Evolutionary conservation across 2,329 filamentous ascomycete species (phyloP).

Genomic region (Alternaria brassicae): DNA sequence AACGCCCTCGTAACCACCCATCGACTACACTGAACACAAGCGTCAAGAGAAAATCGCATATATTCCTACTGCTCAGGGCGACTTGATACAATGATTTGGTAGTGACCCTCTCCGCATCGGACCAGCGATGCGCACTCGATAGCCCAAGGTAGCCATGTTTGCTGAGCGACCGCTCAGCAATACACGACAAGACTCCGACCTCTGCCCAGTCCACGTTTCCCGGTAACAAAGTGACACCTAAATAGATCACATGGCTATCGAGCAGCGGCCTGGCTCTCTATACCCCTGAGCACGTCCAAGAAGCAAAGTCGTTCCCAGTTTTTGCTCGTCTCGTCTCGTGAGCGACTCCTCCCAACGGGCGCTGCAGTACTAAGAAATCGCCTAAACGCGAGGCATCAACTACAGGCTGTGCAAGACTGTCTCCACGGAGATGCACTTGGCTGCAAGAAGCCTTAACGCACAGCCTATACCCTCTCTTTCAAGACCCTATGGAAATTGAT

Average conservation of each 20-base stretch:
- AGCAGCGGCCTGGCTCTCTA: neutral
- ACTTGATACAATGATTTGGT: neutral
- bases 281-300: neutral
- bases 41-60: neutral
- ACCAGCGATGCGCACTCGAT: neutral
- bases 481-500: neutral
- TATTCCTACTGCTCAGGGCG: no score
- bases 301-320: neutral
- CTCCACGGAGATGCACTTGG: neutral
- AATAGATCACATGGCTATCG: neutral
- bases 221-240: neutral
- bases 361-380: neutral
- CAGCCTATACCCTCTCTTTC: neutral
- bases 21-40: neutral
- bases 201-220: rapidly evolving
- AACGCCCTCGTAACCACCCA: no score
- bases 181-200: neutral
- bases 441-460: neutral
- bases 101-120: neutral
- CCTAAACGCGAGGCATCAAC: neutral
- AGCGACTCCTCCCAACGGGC: neutral
- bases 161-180: neutral
- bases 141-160: neutral
- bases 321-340: neutral
- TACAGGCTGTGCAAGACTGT: neutral